Evolutionary conservation across 768 basidiomycete species (phyloP), one percentile per base, ranked within the genome.

Genomic region (Boletales sp.): DNA sequence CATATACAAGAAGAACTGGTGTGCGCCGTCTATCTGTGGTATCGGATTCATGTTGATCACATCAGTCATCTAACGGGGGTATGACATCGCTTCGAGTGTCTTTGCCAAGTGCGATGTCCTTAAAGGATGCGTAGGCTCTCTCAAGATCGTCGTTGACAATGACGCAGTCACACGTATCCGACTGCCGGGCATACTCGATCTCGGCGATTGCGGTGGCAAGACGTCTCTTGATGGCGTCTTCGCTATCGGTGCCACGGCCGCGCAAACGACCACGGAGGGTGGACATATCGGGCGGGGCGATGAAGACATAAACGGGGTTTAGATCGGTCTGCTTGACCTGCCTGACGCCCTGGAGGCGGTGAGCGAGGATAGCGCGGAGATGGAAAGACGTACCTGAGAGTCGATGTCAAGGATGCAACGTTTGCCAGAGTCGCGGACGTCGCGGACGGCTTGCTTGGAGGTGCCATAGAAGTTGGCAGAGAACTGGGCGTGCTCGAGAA

Each of bases 341-440:
- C 50, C 83, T 86, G 53, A 98, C 90, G 44, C 95, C 95, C 91
- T 94, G 69, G 2, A 33, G 46, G 38, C 14, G 34, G 30, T 54
- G 32, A 50, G 49, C 33, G 38, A 12, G 14, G 17, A 8, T 6
- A 8, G 14, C 7, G 32, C 9, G 37, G 25, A 3, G 32, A 4
- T 6, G 11, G 37, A 17, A 12, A 11, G 12, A 34, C 17, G 45
- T 58, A 59, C 92, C 86, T 98, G 94, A 10, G 89, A 86, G 62
- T 98, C 95, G 51, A 98, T 98, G 65, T 98, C 95, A 35, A 98
- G 79, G 51, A 98, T 86, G 65, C 95, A 97, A 12, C 91, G 82
- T 54, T 79, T 81, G 14, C 90, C 91, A 4, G 78, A 73, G 15
- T 76, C 68, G 33, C 81, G 75, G 25, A 96, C 85, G 30, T 78